A percentile compares a stretch with the other conserved stretches of the same genome.
These are phyloP conservation scores for Reutealis trisperma DNA, from an alignment of 345 rosid species.

Conservation along the genomic window DNA sequence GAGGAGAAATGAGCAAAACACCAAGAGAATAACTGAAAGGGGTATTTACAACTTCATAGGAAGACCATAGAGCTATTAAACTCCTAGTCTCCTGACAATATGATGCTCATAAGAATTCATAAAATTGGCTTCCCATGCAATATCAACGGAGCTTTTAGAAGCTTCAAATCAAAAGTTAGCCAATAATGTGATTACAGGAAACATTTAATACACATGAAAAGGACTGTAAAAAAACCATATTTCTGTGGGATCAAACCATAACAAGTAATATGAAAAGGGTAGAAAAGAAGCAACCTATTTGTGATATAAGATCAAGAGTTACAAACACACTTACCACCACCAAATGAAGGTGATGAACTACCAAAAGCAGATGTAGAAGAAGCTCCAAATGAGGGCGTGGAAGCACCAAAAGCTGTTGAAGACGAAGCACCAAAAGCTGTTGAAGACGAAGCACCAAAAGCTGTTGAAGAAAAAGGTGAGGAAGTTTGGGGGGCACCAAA, in stretches of 20 bases:
- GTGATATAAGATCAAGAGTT: neutral
- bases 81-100: neutral
- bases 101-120: neutral
- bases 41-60: neutral
- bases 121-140: neutral
- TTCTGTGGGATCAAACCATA: neutral
- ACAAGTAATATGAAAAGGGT: neutral
- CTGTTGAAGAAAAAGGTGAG: conserved; percentile 62
- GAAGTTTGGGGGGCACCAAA: conserved; percentile 74
- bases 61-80: too few relatives aligned
- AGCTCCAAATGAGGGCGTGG: conserved; percentile 28
- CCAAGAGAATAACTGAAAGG: neutral
- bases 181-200: neutral
- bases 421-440: conserved; percentile 53
- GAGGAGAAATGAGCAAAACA: neutral
- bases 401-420: conserved; percentile 66
- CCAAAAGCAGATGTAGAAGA: conserved; percentile 66
- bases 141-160: neutral
- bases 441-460: conserved; percentile 79
- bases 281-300: neutral
- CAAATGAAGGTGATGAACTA: conserved; percentile 49
- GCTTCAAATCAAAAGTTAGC: neutral
- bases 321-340: conserved; percentile 61
- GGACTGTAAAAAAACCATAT: neutral
- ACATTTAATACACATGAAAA: neutral